A percentile compares a stretch with the other conserved stretches of the same genome.
These are phyloP conservation scores for Dendrobium catenatum DNA, from an alignment of 106 monocot genomes.

Conservation along the genomic window DNA sequence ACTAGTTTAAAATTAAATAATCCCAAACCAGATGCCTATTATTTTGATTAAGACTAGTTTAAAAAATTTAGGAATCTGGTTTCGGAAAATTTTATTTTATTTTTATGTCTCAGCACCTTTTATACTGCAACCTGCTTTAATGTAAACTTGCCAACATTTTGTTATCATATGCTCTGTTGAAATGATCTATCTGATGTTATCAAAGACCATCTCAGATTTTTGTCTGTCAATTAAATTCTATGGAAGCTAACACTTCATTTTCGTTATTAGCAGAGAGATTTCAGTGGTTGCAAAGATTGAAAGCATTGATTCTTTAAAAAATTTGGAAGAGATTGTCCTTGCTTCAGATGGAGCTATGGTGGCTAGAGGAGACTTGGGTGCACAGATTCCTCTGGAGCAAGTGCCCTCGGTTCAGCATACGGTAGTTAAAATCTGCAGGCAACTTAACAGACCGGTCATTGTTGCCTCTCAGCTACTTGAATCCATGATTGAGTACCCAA, in stretches of 20 bases:
- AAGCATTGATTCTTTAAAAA: constrained; percentile 84
- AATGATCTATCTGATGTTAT: not conserved
- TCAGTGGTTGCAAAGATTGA: constrained; percentile 94
- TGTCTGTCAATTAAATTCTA: not conserved
- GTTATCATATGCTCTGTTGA: not conserved
- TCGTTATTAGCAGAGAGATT: constrained; percentile 53
- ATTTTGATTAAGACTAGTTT: not conserved
- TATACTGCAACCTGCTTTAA: not conserved
- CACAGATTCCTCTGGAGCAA: constrained; percentile 93
- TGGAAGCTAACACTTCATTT: not conserved
- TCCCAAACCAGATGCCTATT: too few relatives aligned
- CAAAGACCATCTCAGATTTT: not conserved
- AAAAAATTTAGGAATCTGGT: not conserved
- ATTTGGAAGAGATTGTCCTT: constrained; percentile 80
- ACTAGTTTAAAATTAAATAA: not conserved
- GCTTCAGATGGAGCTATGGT: constrained; percentile 99
- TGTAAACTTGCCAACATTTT: not conserved
- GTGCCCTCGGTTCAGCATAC: constrained; percentile 82
- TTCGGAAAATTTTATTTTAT: not conserved
- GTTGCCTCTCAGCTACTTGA: constrained; percentile 96
- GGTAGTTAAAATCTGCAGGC: constrained; percentile 77
- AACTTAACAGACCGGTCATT: constrained; percentile 94
- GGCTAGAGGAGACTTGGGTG: constrained; percentile 94
- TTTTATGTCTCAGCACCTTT: not conserved
- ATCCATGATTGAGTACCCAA: constrained; percentile 99